Conservation (phyloP, 768 basidiomycete species). For the Termitomyces eurrhizus region DNA sequence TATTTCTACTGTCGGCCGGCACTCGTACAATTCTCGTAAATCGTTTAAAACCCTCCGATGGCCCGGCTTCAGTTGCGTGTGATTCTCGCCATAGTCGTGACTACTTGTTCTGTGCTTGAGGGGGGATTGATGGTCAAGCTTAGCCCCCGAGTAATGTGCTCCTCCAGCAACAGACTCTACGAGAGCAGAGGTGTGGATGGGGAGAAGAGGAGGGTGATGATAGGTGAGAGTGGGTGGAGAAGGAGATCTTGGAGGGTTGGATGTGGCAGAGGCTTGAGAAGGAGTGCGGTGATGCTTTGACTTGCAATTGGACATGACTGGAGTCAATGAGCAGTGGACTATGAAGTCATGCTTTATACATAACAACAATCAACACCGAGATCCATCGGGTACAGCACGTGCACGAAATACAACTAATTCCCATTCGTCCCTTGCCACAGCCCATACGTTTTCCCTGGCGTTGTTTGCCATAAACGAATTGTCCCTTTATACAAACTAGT, state of each 20-base stretch:
- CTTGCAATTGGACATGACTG: conserved; percentile 2
- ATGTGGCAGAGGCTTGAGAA: conserved; percentile 13
- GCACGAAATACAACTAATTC: conserved; percentile 21
- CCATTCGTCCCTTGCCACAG: conserved; percentile 73
- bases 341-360: conserved; percentile 8
- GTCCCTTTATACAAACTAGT: conserved; percentile 52
- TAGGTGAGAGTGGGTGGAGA: conserved; percentile 42
- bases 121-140: conserved; percentile 31
- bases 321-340: not conserved
- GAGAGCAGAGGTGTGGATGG: conserved; percentile 47
- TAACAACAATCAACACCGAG: conserved; percentile 10
- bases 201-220: conserved; percentile 42
- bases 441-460: conserved; percentile 88
- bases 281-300: conserved; percentile 17
- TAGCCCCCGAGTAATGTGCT: conserved; percentile 58
- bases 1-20: conserved; percentile 48
- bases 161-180: conserved; percentile 57
- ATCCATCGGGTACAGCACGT: conserved; percentile 4
- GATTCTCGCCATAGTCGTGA: conserved; percentile 27
- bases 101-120: conserved; percentile 36
- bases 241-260: conserved; percentile 24
- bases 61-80: conserved; percentile 34
- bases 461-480: conserved; percentile 97
- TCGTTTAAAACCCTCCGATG: conserved; percentile 54
- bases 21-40: conserved; percentile 53